Conservation (phyloP, 2,329 filamentous ascomycete genomes). For the Fusarium armeniacum region DNA sequence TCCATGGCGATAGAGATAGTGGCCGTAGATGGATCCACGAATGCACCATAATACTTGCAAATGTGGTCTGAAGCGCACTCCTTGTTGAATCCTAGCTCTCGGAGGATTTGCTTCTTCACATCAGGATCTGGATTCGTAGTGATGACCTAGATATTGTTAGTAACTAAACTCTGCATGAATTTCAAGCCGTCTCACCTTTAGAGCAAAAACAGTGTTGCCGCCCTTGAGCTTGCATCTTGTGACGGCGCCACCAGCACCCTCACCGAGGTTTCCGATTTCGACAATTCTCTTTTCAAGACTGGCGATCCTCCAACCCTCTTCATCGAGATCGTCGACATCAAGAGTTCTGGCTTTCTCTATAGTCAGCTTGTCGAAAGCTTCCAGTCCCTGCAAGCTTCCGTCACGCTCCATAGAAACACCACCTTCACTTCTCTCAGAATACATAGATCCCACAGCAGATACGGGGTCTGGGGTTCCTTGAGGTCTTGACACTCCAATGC, state of each 20-base stretch:
- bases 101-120: conserved; percentile 97
- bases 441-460: conserved; percentile 87
- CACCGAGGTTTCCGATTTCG: conserved; percentile 89
- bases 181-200: conserved; percentile 77
- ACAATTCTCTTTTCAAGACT: conserved; percentile 89
- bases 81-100: conserved; percentile 98
- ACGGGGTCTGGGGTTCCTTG: conserved; percentile 84
- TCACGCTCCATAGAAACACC: conserved; percentile 85
- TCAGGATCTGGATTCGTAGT: conserved; percentile 98
- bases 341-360: conserved; percentile 85
- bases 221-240: conserved; percentile 90
- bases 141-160: conserved; percentile 77
- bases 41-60: conserved; percentile 96
- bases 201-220: conserved; percentile 93
- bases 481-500: conserved; percentile 74
- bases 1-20: conserved; percentile 99
- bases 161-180: conserved; percentile 5
- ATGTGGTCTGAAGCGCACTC: conserved; percentile 96
- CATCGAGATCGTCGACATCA: conserved; percentile 95
- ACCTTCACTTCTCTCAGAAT: conserved; percentile 84
- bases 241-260: conserved; percentile 95
- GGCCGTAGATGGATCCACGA: conserved; percentile 93
- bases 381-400: conserved; percentile 80
- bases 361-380: conserved; percentile 84
- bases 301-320: conserved; percentile 94